Evolutionary conservation across 2,329 filamentous ascomycete genomes (phyloP), one percentile per base, ranked within the genome.

Genomic region (Magnaporthiopsis poae): DNA sequence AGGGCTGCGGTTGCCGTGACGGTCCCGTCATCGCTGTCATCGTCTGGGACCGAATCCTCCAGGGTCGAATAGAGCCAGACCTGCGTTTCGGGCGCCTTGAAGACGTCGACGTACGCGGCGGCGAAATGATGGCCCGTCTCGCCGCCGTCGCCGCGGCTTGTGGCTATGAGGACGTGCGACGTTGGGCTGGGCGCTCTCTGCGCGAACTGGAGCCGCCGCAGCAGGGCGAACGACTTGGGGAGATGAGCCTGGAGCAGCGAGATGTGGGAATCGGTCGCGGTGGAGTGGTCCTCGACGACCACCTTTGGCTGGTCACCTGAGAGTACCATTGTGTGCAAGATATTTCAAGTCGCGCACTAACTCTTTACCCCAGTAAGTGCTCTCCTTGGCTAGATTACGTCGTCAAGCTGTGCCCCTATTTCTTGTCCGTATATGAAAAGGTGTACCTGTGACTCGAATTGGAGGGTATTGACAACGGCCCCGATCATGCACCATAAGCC

Each of bases 181-280:
- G 75, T 82, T 29, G 79, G 79, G 39, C 78, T 79, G 35, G 75
- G n/a, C 73, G 68, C 63, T 15, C 25, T 5, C 12, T 75, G 77
- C 29, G 81, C 78, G 73, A 86, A 88, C 68, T 89, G 85, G 5
- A 90, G 77, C 2, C 88, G 81, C n/a, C 88, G 83, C 62, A 87
- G 78, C 5, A 90, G 75, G 7, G 85, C 81, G 18, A 90, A 77
- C 5, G 86, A 85, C 70, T 82, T 76, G 0, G 88, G 88, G 11
- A 88, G 76, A 46, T 84, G 79, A 3, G 74, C 71, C 33, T 75
- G 71, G 0, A 90, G 80, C 15, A 83, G 79, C 2, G 70, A 66
- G n/a, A 85, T 72, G 60, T 88, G 75, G 5, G 56, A 31, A 31
- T 36, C 64, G n/a, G 33, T 25, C 33, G 52, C 52, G 9, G 33